A percentile compares a stretch with the other conserved stretches of the same genome.
Conservation (phyloP, 345 rosid genomes). For the Gossypium arboreum region DNA sequence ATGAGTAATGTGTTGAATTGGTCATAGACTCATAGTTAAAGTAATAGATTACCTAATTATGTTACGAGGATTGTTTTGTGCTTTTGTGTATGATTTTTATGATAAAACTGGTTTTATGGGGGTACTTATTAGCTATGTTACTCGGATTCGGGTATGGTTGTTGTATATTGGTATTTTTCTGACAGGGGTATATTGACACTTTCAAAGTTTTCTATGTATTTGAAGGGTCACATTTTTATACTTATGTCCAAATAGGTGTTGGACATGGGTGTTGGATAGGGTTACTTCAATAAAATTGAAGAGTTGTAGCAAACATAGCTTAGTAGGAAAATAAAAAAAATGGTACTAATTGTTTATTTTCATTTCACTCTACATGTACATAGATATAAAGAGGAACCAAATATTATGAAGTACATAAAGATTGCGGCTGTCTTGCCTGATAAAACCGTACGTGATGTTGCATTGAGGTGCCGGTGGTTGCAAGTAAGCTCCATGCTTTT, state of each 20-base stretch:
- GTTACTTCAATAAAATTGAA: not conserved
- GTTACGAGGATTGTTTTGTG: not conserved
- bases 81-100: not conserved
- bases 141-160: not conserved
- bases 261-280: not conserved
- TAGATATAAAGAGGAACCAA: constrained; percentile 72
- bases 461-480: constrained; percentile 94
- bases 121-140: not conserved
- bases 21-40: not conserved
- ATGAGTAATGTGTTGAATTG: not conserved
- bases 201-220: not conserved
- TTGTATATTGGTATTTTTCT: not conserved
- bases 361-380: constrained; percentile 1
- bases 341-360: not conserved
- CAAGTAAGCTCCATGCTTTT: constrained; percentile 49
- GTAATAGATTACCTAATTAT: not conserved
- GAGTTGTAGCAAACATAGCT: no score
- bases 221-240: not conserved
- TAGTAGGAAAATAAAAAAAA: no score
- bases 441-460: constrained; percentile 93
- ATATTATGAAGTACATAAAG: constrained; percentile 76
- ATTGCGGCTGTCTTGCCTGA: constrained; percentile 74
- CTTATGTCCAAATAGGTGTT: not conserved
- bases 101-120: not conserved
- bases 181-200: not conserved